These are phyloP conservation scores for Thelonectria rubi DNA, from an alignment of 2,329 filamentous ascomycete species.

Conservation along the genomic window DNA sequence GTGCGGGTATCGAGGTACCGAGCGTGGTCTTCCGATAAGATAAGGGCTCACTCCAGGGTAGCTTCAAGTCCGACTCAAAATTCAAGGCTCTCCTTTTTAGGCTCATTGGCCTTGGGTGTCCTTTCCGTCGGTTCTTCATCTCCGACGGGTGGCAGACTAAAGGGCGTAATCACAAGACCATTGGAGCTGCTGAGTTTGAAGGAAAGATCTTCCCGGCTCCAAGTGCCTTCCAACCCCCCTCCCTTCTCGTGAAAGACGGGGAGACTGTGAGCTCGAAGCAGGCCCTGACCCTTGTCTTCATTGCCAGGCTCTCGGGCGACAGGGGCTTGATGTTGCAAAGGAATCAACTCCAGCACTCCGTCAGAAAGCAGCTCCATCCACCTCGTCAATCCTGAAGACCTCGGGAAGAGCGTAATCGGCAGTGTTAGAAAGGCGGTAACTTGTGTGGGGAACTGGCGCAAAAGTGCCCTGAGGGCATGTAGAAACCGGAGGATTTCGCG, in stretches of 20 bases:
- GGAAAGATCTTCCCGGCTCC: constrained; percentile 83
- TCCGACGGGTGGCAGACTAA: constrained; percentile 86
- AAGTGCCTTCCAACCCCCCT: constrained; percentile 74
- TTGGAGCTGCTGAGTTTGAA: constrained; percentile 85
- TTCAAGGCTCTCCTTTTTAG: constrained; percentile 73
- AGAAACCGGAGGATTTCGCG: constrained; percentile 81
- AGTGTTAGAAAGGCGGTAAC: constrained; percentile 80
- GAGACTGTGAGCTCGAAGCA: constrained; percentile 83
- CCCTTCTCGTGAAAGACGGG: constrained; percentile 90
- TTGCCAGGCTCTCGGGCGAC: constrained; percentile 64
- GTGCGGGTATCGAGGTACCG: neutral
- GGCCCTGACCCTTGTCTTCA: constrained; percentile 80
- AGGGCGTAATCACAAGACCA: constrained; percentile 87
- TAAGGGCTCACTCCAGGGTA: constrained; percentile 25
- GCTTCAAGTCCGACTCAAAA: constrained; percentile 61
- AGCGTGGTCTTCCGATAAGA: constrained; percentile 13
- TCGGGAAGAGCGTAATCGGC: constrained; percentile 81
- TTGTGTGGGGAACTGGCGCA: constrained; percentile 71
- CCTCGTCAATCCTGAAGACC: constrained; percentile 76
- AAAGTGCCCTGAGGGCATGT: constrained; percentile 77
- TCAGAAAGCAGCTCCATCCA: constrained; percentile 90
- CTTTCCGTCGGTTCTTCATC: constrained; percentile 64
- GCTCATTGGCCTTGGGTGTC: constrained; percentile 58
- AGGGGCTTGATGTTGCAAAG: constrained; percentile 67
- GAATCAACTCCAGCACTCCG: constrained; percentile 83